phyloP scores from a whole-genome alignment of 1,139 yeast species.

The Diutina sp. region DNA sequence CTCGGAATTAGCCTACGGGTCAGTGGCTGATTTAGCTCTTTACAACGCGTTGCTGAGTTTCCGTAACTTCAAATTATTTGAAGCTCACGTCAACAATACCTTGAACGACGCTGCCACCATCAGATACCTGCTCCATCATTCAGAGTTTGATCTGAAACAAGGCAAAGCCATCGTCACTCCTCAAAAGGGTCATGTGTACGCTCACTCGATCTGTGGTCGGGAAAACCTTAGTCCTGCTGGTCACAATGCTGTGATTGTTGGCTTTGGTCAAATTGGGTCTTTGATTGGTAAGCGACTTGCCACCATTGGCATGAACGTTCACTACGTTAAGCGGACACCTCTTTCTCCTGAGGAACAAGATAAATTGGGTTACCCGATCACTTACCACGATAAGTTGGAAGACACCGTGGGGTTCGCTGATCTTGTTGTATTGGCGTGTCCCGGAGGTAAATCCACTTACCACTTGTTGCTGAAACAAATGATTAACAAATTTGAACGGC shows the following conservation, averaged over 20 bases:
- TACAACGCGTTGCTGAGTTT: constrained; percentile 47
- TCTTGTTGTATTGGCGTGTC: constrained; percentile 55
- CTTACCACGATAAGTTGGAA: constrained; percentile 22
- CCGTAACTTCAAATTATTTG: constrained; percentile 45
- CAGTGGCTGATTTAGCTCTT: constrained; percentile 68
- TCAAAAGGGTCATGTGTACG: constrained; percentile 22
- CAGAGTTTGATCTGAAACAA: constrained; percentile 4
- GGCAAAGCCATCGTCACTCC: constrained; percentile 14
- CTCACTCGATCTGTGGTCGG: constrained; percentile 28
- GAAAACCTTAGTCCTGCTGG: constrained; percentile 37
- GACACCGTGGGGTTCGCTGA: constrained; percentile 31
- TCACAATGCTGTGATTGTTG: constrained; percentile 55
- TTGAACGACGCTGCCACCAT: constrained; percentile 27
- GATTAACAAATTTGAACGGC: constrained; percentile 33
- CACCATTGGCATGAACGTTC: constrained; percentile 54
- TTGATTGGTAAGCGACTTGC: constrained; percentile 45
- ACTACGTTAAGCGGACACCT: constrained; percentile 46
- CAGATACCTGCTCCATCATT: constrained; percentile 23
- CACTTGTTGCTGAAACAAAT: constrained; percentile 40
- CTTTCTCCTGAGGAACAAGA: constrained; percentile 24
- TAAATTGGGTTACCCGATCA: constrained; percentile 30
- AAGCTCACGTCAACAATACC: constrained; percentile 18
- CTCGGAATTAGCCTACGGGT: constrained; percentile 43
- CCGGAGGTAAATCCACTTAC: constrained; percentile 47
- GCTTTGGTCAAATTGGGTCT: constrained; percentile 70